phyloP scores from a whole-genome alignment of 148 eudicot species.

The Spergularia marina region DNA sequence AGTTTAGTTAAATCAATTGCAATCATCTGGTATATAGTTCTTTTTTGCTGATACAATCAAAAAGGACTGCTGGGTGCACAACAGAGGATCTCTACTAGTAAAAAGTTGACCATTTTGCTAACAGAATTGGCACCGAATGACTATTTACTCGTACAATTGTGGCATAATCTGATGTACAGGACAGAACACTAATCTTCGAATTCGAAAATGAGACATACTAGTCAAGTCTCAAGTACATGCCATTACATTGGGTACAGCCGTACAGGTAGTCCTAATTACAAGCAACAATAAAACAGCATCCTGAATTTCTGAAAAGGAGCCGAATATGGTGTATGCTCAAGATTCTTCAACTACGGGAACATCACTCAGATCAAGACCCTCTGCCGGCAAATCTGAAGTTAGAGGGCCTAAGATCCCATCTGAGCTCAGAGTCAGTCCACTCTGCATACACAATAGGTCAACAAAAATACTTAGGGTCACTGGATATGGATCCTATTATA shows the following conservation, averaged over 20 bases:
- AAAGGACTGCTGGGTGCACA: too few species aligned
- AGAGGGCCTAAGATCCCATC: constrained; percentile 80
- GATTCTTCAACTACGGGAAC: constrained; percentile 58
- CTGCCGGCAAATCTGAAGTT: constrained; percentile 56
- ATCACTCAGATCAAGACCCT: constrained; percentile 70
- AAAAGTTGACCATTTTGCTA: too few species aligned
- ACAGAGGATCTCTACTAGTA: too few species aligned
- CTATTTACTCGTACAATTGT: not conserved
- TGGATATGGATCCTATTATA: not conserved
- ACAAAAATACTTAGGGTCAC: not conserved
- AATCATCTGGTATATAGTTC: too few species aligned
- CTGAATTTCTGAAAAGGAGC: not conserved
- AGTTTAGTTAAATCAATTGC: too few species aligned
- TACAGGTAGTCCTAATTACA: constrained; percentile 17
- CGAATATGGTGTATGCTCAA: constrained; percentile 6
- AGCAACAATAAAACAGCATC: not conserved
- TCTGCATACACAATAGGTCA: constrained; percentile 43
- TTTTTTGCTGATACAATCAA: too few species aligned
- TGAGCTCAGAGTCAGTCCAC: constrained; percentile 75
- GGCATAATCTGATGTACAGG: not conserved
- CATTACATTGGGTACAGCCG: constrained; percentile 10
- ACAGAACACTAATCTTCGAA: not conserved
- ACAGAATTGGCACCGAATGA: not conserved
- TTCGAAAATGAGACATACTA: not conserved
- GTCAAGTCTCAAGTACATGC: not conserved